A percentile compares a stretch with the other conserved stretches of the same genome.
Conservation (phyloP, 2,329 filamentous ascomycete species). For the Fusarium odoratissimum region DNA sequence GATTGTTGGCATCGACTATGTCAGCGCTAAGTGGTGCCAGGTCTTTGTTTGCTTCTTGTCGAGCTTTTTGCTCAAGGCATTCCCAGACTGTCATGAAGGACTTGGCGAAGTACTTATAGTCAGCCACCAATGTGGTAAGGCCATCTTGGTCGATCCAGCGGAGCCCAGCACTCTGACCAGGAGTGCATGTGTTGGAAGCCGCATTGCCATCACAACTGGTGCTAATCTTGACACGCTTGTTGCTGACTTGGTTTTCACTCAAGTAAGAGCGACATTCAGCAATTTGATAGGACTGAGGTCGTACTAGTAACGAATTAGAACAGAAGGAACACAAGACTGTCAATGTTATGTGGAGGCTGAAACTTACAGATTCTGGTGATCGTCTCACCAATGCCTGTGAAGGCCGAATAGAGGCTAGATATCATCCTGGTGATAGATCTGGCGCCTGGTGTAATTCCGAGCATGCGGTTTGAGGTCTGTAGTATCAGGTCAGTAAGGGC, state of each 20-base stretch:
- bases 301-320: constrained; percentile 33
- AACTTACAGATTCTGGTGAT: constrained; percentile 42
- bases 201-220: constrained; percentile 15
- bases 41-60: constrained; percentile 43
- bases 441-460: constrained; percentile 23
- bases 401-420: constrained; percentile 40
- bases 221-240: constrained; percentile 46
- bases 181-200: not conserved
- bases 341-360: not conserved
- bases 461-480: constrained; percentile 41
- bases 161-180: constrained; percentile 9
- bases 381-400: constrained; percentile 44
- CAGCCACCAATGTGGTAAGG: constrained; percentile 38
- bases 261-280: constrained; percentile 42
- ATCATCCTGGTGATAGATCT: constrained; percentile 48
- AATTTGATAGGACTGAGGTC: constrained; percentile 40
- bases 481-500: not conserved
- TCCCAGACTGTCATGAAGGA: constrained; percentile 38
- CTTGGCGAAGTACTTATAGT: constrained; percentile 40
- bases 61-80: constrained; percentile 27
- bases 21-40: constrained; percentile 37
- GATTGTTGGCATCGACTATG: constrained; percentile 40
- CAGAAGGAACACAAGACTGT: not conserved
- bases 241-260: constrained; percentile 36
- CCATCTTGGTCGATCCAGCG: constrained; percentile 45